These are phyloP conservation scores for Penicillium sp. DNA, from an alignment of 2,329 filamentous ascomycete genomes.

Conservation along the genomic window DNA sequence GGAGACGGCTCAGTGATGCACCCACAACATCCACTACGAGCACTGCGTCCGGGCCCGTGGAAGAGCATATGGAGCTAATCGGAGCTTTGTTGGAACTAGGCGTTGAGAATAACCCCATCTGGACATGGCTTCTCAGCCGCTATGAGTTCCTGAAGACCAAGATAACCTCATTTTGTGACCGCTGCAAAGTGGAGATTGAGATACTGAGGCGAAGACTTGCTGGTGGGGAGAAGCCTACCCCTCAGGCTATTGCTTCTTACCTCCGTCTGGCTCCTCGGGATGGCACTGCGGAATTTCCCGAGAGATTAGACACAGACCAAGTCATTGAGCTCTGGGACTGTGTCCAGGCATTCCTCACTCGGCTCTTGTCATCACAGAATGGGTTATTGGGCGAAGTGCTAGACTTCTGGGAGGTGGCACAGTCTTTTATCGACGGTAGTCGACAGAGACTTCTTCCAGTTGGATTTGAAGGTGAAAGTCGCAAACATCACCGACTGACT, in stretches of 20 bases:
- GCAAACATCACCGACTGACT: slow-evolving; percentile 75
- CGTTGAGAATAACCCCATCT: slow-evolving; percentile 93
- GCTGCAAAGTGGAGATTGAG: slow-evolving; percentile 89
- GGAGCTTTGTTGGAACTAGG: slow-evolving; percentile 85
- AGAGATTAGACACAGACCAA: slow-evolving; percentile 71
- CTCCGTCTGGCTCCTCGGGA: slow-evolving; percentile 71
- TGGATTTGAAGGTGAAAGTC: slow-evolving; percentile 78
- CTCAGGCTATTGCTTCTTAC: slow-evolving; percentile 69
- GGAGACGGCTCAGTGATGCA: slow-evolving; percentile 72
- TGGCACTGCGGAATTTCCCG: slow-evolving; percentile 58
- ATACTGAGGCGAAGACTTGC: slow-evolving; percentile 79
- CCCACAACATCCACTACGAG: slow-evolving; percentile 56
- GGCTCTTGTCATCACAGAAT: slow-evolving; percentile 68
- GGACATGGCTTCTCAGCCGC: slow-evolving; percentile 87
- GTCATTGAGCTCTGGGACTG: slow-evolving; percentile 93
- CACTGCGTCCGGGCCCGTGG: slow-evolving; percentile 55
- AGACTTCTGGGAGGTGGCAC: slow-evolving; percentile 89
- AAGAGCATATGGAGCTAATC: slow-evolving; percentile 92
- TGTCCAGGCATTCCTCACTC: slow-evolving; percentile 69
- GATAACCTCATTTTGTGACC: slow-evolving; percentile 74
- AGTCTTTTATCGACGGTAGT: slow-evolving; percentile 83
- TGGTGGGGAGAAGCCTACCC: slow-evolving; percentile 66
- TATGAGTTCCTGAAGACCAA: slow-evolving; percentile 87
- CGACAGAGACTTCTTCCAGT: slow-evolving; percentile 75
- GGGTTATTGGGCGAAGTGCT: slow-evolving; percentile 85